A percentile compares a stretch with the other conserved stretches of the same genome.
Conservation (phyloP, 371 early-diverging fungal species). For the Mortierella sp. region DNA sequence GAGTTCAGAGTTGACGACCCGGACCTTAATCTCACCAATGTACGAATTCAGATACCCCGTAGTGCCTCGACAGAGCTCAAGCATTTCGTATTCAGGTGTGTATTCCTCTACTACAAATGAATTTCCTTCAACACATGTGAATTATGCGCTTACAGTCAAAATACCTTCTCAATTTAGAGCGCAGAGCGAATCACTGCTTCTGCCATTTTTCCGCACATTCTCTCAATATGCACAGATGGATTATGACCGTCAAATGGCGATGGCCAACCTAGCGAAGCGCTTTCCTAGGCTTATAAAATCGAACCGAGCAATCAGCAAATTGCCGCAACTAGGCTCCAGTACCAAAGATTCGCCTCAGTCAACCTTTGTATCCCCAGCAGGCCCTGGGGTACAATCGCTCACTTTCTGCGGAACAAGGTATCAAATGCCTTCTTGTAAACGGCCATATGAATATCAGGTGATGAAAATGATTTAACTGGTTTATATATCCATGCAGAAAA, state of each 20-base stretch:
- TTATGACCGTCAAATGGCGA: slow-evolving; percentile 28
- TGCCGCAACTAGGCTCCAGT: not conserved
- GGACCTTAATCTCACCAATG: slow-evolving; percentile 16
- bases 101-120: not conserved
- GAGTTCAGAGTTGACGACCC: slow-evolving; percentile 46
- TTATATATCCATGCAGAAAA: slow-evolving; percentile 3
- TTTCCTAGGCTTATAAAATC: slow-evolving; percentile 40
- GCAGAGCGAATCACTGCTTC: slow-evolving; percentile 20
- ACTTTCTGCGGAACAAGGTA: slow-evolving; percentile 34
- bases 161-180: slow-evolving; percentile 9
- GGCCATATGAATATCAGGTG: not conserved
- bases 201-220: slow-evolving; percentile 41
- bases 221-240: slow-evolving; percentile 50
- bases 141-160: not conserved
- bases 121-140: not conserved
- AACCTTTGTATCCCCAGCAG: slow-evolving; percentile 14
- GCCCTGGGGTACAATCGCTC: slow-evolving; percentile 42
- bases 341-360: not conserved
- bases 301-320: slow-evolving; percentile 13
- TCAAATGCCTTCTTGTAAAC: not conserved
- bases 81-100: slow-evolving; percentile 22
- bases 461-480: not conserved
- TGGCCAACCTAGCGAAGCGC: slow-evolving; percentile 23
- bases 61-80: slow-evolving; percentile 29
- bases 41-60: slow-evolving; percentile 25